Percentiles rank a stretch among this genome's conserved stretches.
These are phyloP conservation scores for Cryptococcus sp. DNA, from an alignment of 1,284 basidiomycete genomes.

Conservation along the genomic window DNA sequence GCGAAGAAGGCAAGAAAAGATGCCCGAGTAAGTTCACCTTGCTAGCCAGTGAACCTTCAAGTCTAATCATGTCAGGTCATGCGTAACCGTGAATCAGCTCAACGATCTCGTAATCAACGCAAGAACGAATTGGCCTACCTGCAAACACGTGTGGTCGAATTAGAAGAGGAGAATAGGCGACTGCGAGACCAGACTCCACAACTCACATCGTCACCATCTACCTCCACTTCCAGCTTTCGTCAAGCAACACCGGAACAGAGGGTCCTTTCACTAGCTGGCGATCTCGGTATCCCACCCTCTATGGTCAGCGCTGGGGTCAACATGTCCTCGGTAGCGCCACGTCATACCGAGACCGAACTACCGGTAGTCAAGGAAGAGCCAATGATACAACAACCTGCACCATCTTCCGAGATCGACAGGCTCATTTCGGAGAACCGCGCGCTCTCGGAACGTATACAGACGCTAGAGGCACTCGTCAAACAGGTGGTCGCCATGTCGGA, in stretches of 20 bases:
- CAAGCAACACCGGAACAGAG: constrained; percentile 32
- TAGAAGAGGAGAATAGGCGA: constrained; percentile 41
- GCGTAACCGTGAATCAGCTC: constrained; percentile 43
- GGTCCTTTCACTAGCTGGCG: constrained; percentile 31
- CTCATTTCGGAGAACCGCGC: constrained; percentile 28
- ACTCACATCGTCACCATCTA: constrained; percentile 1
- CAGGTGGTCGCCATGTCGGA: constrained; percentile 38
- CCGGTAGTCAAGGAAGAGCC: constrained; percentile 25
- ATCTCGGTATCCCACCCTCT: constrained; percentile 34
- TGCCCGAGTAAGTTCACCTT: constrained; percentile 31
- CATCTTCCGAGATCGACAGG: constrained; percentile 1
- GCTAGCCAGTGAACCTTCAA: neutral
- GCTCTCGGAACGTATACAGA: constrained; percentile 31
- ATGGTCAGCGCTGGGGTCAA: constrained; percentile 34
- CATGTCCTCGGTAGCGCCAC: constrained; percentile 38
- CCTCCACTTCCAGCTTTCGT: constrained; percentile 8
- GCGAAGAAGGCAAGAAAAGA: constrained; percentile 38
- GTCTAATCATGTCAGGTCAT: constrained; percentile 24
- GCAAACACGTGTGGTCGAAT: constrained; percentile 41
- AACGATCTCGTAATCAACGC: constrained; percentile 44
- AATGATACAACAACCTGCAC: constrained; percentile 5
- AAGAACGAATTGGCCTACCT: constrained; percentile 45
- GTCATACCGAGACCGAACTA: constrained; percentile 26
- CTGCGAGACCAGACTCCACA: constrained; percentile 16
- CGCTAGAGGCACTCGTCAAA: constrained; percentile 43